These are phyloP conservation scores for Hymenoscyphus linearis DNA, from an alignment of 2,329 filamentous ascomycete species.

Conservation along the genomic window DNA sequence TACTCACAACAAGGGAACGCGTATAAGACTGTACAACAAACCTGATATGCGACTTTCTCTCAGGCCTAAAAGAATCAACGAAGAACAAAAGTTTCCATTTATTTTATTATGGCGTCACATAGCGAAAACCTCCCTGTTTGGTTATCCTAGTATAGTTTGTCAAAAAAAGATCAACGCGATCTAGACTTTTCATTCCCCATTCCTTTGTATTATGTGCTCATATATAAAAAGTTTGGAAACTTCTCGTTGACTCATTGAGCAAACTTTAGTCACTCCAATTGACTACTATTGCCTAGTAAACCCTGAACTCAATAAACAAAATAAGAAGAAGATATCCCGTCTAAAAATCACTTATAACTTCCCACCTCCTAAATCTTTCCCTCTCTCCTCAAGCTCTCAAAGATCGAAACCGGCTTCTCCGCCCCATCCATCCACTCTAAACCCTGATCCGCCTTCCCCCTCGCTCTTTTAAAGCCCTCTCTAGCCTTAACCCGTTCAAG, in stretches of 20 bases:
- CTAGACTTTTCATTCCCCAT: too few relatives aligned
- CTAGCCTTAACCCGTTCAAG: constrained; percentile 40
- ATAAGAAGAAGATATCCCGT: background rate
- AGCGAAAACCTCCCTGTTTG: too few relatives aligned
- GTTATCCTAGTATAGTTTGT: too few relatives aligned
- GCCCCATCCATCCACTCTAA: constrained; percentile 32
- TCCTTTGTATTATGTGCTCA: background rate
- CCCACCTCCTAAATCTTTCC: constrained; percentile 3
- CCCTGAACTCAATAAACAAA: background rate
- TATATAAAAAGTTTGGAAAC: background rate
- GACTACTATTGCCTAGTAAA: background rate
- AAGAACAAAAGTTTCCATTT: too few relatives aligned
- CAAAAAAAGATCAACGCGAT: too few relatives aligned
- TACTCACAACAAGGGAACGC: too few relatives aligned
- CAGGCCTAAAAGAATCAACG: too few relatives aligned
- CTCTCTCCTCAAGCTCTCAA: constrained; percentile 2
- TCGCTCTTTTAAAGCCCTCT: constrained; percentile 42
- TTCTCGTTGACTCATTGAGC: background rate
- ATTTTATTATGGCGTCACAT: too few relatives aligned
- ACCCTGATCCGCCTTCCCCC: constrained; percentile 44
- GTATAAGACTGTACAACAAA: too few relatives aligned
- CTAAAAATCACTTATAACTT: background rate
- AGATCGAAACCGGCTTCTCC: constrained; percentile 4
- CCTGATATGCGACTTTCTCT: too few relatives aligned
- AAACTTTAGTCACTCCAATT: background rate